Conservation (phyloP, 768 basidiomycete genomes). For the Pleurotus djamor region DNA sequence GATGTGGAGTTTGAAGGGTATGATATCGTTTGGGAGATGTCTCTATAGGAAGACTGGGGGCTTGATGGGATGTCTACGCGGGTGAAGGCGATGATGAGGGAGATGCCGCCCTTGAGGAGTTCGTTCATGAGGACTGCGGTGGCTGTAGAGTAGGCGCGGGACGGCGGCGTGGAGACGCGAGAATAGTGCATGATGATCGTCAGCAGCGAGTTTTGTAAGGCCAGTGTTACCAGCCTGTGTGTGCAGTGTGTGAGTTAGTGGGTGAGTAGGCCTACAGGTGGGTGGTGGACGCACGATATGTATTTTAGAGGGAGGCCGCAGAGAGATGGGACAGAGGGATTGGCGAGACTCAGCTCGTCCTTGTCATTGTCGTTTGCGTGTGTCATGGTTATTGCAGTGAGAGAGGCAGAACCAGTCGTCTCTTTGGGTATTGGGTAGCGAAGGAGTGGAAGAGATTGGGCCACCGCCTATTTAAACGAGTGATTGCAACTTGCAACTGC, state of each 20-base stretch:
- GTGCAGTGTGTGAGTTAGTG: background rate
- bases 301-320: conserved; percentile 79
- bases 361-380: conserved; percentile 38
- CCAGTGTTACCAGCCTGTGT: conserved; percentile 73
- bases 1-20: conserved; percentile 11
- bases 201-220: conserved; percentile 87
- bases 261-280: background rate
- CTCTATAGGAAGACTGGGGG: conserved; percentile 19
- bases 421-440: background rate
- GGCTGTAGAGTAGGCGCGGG: conserved; percentile 86
- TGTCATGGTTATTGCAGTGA: conserved; percentile 24
- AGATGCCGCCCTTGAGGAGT: conserved; percentile 88
- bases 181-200: conserved; percentile 98
- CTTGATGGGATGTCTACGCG: conserved; percentile 42
- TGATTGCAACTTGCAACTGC: too few relatives aligned
- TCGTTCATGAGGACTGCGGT: conserved; percentile 94
- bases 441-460: background rate
- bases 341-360: conserved; percentile 38
- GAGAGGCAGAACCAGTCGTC: conserved; percentile 7
- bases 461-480: background rate
- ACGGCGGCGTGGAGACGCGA: conserved; percentile 74
- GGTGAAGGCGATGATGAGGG: conserved; percentile 77
- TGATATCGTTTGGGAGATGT: background rate
- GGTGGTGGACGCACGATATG: conserved; percentile 56
- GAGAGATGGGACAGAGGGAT: conserved; percentile 45